Percentiles rank a stretch among this genome's conserved stretches.
phyloP scores from a whole-genome alignment of 228 moss, liverwort and hornwort species.

The Sphagnum fallax region DNA sequence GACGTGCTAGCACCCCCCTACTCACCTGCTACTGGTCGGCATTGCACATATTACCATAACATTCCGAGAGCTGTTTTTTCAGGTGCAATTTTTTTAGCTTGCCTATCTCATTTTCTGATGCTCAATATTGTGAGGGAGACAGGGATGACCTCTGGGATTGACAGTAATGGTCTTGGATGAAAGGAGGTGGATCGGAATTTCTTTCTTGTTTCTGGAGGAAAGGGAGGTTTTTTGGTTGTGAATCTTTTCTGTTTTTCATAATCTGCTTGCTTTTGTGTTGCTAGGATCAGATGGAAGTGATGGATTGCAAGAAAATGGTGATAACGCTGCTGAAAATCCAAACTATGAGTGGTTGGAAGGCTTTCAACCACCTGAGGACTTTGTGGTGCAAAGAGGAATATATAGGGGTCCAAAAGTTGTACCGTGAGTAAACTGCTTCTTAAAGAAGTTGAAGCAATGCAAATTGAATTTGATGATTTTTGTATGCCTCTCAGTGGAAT shows the following conservation, averaged over 20 bases:
- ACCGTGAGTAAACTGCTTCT: constrained; percentile 11
- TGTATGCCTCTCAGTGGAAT: too few relatives aligned
- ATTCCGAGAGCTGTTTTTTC: constrained; percentile 9
- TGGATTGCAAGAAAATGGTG: constrained; percentile 6
- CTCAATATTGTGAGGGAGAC: background rate
- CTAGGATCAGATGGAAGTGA: background rate
- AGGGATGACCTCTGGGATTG: too few relatives aligned
- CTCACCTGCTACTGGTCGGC: constrained; percentile 49
- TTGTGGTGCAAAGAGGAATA: constrained; percentile 39
- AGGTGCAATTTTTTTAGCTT: background rate
- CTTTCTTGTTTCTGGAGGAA: background rate
- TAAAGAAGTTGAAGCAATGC: too few relatives aligned
- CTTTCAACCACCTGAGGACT: constrained; percentile 47
- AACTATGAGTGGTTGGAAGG: constrained; percentile 33
- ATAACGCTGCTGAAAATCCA: constrained; percentile 12
- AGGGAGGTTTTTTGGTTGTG: too few relatives aligned
- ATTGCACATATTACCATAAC: constrained; percentile 93
- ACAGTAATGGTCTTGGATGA: background rate
- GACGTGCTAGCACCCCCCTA: constrained; percentile 97
- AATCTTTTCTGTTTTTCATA: too few relatives aligned
- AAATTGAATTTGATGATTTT: too few relatives aligned
- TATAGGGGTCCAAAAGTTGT: constrained; percentile 44
- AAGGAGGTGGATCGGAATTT: background rate
- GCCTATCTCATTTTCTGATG: background rate
- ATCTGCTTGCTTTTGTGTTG: too few relatives aligned